Conservation (phyloP, 805 yeast genomes). For the Brettanomyces bruxellensis region DNA sequence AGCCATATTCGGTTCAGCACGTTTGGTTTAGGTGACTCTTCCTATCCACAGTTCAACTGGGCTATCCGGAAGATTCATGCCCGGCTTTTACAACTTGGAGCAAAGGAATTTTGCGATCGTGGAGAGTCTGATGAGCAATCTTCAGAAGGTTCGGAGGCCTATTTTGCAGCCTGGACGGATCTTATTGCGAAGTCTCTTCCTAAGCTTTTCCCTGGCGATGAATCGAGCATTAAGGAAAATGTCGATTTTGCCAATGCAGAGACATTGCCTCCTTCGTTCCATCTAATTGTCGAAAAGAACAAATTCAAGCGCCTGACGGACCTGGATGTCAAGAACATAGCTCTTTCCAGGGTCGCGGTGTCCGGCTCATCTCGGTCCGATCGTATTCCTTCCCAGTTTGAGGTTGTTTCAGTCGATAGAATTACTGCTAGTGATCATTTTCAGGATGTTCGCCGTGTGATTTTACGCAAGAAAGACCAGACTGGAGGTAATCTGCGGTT, state of each 20-base stretch:
- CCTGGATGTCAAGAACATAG: conserved; percentile 17
- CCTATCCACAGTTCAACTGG: conserved; percentile 81
- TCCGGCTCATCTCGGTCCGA: neutral
- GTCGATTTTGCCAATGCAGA: conserved; percentile 19
- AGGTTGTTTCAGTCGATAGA: conserved; percentile 41
- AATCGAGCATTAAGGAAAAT: conserved; percentile 24
- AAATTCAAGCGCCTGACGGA: conserved; percentile 25
- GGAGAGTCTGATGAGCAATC: conserved; percentile 88
- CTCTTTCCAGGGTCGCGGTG: conserved; percentile 21
- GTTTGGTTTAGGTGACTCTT: conserved; percentile 90
- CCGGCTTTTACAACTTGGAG: conserved; percentile 76
- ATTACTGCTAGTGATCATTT: conserved; percentile 69
- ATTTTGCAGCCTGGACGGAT: conserved; percentile 65
- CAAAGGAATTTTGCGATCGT: conserved; percentile 55
- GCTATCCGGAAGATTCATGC: conserved; percentile 81
- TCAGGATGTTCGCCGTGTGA: conserved; percentile 76
- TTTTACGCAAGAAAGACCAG: conserved; percentile 21
- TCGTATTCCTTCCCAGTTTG: conserved; percentile 28
- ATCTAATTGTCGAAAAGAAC: conserved; percentile 18
- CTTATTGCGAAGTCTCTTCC: conserved; percentile 30
- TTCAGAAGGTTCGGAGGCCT: conserved; percentile 68
- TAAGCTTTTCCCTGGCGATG: conserved; percentile 24
- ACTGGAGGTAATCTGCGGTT: conserved; percentile 23
- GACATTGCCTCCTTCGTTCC: conserved; percentile 25
- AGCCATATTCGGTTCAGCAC: conserved; percentile 56